Evolutionary conservation across 345 rosid species (phyloP).

Genomic region (Turnera subulata): DNA sequence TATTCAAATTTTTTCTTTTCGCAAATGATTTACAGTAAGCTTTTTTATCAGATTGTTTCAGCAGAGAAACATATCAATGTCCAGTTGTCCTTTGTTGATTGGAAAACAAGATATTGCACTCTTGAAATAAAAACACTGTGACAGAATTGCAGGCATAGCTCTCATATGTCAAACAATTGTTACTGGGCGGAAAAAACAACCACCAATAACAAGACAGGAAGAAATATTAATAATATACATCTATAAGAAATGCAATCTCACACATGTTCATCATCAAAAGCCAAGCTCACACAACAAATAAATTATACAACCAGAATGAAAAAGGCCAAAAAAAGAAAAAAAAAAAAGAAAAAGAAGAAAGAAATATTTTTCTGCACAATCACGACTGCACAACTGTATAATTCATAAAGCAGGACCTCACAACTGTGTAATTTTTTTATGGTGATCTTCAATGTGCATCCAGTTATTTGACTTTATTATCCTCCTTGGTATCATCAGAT

Average conservation of each 20-base stretch:
- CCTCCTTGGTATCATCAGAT: constrained; percentile 50
- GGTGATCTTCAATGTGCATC: not conserved
- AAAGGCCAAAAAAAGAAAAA: not conserved
- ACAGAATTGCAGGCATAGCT: no score
- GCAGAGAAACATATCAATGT: no score
- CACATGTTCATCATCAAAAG: constrained; percentile 2
- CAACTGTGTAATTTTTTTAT: not conserved
- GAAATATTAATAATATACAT: not conserved
- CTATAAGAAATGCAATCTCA: not conserved
- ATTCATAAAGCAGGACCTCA: not conserved
- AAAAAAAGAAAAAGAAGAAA: not conserved
- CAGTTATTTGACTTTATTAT: constrained; percentile 42
- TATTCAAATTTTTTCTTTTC: no score
- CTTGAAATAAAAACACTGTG: no score
- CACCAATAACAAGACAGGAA: no score
- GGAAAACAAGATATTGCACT: not conserved
- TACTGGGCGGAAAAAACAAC: no score
- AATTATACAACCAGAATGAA: constrained; percentile 8
- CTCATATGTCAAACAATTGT: no score
- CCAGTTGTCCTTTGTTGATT: no score
- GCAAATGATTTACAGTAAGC: no score
- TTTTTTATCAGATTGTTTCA: no score
- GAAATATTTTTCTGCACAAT: not conserved
- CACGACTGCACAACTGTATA: not conserved
- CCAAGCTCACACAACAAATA: not conserved